Conservation (phyloP, 768 basidiomycete genomes). For the Mycena haematopus region DNA sequence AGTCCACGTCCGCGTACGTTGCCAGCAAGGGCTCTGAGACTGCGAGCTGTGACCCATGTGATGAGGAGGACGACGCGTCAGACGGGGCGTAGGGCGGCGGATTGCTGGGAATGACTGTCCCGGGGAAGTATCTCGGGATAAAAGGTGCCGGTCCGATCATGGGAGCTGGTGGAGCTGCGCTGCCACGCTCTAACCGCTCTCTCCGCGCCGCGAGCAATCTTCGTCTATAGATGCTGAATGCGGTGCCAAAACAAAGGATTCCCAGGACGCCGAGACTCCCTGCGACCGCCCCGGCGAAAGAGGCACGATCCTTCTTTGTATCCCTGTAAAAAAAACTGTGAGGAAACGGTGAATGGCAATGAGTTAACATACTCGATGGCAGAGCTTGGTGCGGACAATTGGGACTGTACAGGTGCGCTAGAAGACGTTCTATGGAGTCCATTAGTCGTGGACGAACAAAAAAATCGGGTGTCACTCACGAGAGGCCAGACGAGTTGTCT, state of each 20-base stretch:
- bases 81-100: conserved; percentile 48
- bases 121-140: conserved; percentile 64
- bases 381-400: conserved; percentile 5
- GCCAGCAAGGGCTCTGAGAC: conserved; percentile 11
- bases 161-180: conserved; percentile 5
- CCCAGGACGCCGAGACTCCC: conserved; percentile 58
- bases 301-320: conserved; percentile 36
- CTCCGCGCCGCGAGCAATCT: conserved; percentile 47
- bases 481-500: not conserved
- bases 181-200: conserved; percentile 44
- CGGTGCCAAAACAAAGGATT: conserved; percentile 53
- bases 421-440: not conserved
- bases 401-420: not conserved
- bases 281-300: conserved; percentile 62
- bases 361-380: not conserved
- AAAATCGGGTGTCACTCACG: conserved; percentile 4
- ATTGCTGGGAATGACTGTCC: conserved; percentile 47
- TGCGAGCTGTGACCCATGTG: not conserved
- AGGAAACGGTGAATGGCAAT: no score
- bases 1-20: not conserved
- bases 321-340: not conserved
- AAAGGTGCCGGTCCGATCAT: conserved; percentile 57
- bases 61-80: conserved; percentile 26
- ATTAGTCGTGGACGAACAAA: not conserved
- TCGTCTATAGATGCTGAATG: conserved; percentile 57